Base-by-base conservation (phyloP, 2,329 filamentous ascomycete species). In the Bipolaris sorokiniana region DNA sequence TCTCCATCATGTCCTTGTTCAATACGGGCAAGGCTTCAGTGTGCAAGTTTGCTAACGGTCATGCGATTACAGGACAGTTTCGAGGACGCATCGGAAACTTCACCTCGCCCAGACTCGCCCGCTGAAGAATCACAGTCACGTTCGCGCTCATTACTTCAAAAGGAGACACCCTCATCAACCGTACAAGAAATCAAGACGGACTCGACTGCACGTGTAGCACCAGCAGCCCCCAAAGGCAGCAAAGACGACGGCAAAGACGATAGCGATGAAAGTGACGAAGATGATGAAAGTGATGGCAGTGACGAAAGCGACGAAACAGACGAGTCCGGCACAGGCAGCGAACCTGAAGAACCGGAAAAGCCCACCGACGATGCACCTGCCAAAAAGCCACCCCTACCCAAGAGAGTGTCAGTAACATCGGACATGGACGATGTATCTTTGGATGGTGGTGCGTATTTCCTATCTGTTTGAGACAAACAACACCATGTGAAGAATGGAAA, bases 11-110 rank as follows among this genome's bases (percentile, higher is more conserved):
- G 11, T 23, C 3, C 20, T 7, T 18, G 5, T 28, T 9, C 22
- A 10, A 23, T 41, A 41, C 26, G 18, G n/a, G 2, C 36, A n/a
- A 20, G 16, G 10, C 3, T 48, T 16, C n/a, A 9, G 7, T n/a
- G 46, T 51, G 33, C 22, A 51, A 41, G 45, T 41, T 40, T 48
- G 56, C 65, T 69, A 49, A 68, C 50, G 23, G 11, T 22, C 18
- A 37, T 48, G 51, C 54, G 41, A 51, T 50, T 50, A 49, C 73
- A 91, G 88, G 89, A 93, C 69, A 85, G 85, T 15, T 96, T 96
- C 71, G 91, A 96, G 79, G 92, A 97, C 81, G 92, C 86, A 66
- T 80, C 86, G 66, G 89, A 91, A 76, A 85, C 82, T 58, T 76
- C 70, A 54, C 69, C 74, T 60, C 72, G 71, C 52, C 74, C 74